These are phyloP conservation scores for Mikania micrantha DNA, from an alignment of 129 eudicot genomes.

Conservation along the genomic window DNA sequence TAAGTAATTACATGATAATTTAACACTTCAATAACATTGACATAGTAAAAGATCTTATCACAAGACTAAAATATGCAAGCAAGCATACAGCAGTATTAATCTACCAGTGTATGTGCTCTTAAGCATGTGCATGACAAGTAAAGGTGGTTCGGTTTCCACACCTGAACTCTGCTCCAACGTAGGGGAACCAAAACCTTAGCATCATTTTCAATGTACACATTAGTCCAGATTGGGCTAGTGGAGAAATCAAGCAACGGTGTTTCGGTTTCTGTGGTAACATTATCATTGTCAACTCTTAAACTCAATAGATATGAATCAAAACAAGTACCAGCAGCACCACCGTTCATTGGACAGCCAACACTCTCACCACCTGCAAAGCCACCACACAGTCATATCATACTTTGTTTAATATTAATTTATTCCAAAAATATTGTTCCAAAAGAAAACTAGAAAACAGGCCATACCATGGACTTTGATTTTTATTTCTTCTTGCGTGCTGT, in stretches of 20 bases:
- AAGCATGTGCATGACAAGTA: not conserved
- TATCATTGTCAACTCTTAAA: slow-evolving; percentile 81
- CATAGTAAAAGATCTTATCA: not conserved
- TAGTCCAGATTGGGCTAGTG: slow-evolving; percentile 88
- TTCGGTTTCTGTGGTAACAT: slow-evolving; percentile 86
- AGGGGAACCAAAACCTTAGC: slow-evolving; percentile 93
- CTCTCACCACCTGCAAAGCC: slow-evolving; percentile 72
- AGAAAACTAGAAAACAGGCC: slow-evolving; percentile 15
- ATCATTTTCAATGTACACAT: slow-evolving; percentile 74
- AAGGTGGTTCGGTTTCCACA: too few relatives aligned
- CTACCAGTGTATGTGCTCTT: not conserved
- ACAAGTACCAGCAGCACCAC: slow-evolving; percentile 94
- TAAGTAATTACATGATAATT: not conserved
- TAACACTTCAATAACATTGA: not conserved
- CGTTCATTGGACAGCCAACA: slow-evolving; percentile 71
- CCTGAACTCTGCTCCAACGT: slow-evolving; percentile 98
- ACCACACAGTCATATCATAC: not conserved
- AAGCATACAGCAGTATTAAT: not conserved
- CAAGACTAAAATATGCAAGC: not conserved
- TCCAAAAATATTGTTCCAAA: not conserved
- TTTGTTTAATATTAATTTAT: not conserved
- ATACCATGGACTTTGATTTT: slow-evolving; percentile 75
- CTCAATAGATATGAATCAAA: slow-evolving; percentile 81
- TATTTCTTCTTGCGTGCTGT: slow-evolving; percentile 92
- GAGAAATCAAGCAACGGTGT: slow-evolving; percentile 94